Base-by-base conservation (phyloP, 495 filamentous ascomycete species). In the Penicillium diatomitis region DNA sequence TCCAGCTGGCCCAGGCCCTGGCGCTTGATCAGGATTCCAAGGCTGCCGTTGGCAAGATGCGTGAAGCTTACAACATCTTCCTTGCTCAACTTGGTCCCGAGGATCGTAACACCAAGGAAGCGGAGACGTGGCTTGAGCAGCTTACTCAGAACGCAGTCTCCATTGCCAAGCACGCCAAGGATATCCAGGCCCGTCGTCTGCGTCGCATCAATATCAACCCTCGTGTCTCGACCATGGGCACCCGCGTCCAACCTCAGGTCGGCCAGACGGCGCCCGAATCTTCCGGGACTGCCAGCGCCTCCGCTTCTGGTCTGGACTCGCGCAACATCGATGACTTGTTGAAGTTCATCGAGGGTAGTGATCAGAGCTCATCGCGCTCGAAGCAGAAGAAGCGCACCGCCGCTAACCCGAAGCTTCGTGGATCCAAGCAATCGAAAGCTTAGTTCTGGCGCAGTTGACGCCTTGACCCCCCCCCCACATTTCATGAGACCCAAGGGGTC, bases 61-160 rank as follows among this genome's bases (percentile, higher is more conserved):
- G 87, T 32, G 90, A 96, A 58, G 89, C 88, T 39, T 94, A 89
- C 73, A 92, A 85, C 69, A 94, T 97, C 66, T 99, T 99, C 82
- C 80, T 86, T 40, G 68, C 70, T 41, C 77, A 88, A 57, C 80
- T 97, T 0, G 94, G 94, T 31, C 73, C 86, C 7, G 82, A 94
- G 11, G 88, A 96, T 67, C 84, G 85, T 56, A 96, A 97, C 71
- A 99, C 94, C 50, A 92, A 92, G 72, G 90, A 95, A 65, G 87
- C 86, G 12, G 85, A 89, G 71, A 86, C 77, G 48, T 97, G 92
- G 94, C 79, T 97, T n/a, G 87, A 91, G 63, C 89, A 95, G 70
- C 79, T 99, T 38, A 96, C 90, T 0, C 84, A 88, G 63, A 95
- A 91, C 54, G 94, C 94, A 37, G 94, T 99, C 38, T 85, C 82